These are phyloP conservation scores for Claviceps pazoutovae DNA, from an alignment of 2,329 filamentous ascomycete species.

Conservation along the genomic window DNA sequence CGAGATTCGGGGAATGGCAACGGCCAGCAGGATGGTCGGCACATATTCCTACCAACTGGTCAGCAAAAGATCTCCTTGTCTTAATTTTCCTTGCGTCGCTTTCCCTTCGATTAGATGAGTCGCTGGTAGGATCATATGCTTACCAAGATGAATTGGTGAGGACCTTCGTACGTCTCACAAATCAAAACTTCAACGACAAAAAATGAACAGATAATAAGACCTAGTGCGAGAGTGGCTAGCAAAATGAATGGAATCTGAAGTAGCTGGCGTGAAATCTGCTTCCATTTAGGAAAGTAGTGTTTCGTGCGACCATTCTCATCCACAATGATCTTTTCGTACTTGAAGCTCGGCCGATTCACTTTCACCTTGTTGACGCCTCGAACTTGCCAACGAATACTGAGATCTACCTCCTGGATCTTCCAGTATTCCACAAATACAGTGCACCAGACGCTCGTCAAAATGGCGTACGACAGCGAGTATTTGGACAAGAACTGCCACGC, in stretches of 20 bases:
- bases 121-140: constrained; percentile 9
- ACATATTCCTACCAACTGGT: constrained; percentile 44
- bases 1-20: constrained; percentile 50
- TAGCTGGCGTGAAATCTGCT: constrained; percentile 50
- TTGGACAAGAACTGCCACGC: constrained; percentile 55
- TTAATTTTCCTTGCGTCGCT: neutral
- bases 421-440: constrained; percentile 66
- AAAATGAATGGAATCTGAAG: constrained; percentile 56
- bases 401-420: constrained; percentile 61
- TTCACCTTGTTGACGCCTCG: constrained; percentile 54
- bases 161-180: constrained; percentile 58
- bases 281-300: constrained; percentile 48
- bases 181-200: constrained; percentile 66
- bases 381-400: constrained; percentile 60
- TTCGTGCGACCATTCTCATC: constrained; percentile 51
- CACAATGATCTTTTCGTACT: constrained; percentile 44
- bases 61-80: no score
- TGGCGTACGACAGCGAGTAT: constrained; percentile 57
- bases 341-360: constrained; percentile 49
- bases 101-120: neutral
- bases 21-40: constrained; percentile 56
- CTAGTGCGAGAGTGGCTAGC: constrained; percentile 43
- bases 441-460: constrained; percentile 55
- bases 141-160: constrained; percentile 51
- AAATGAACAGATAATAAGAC: constrained; percentile 51